Evolutionary conservation across 2,329 filamentous ascomycete species (phyloP), one percentile per base, ranked within the genome.

Genomic region (Xylariaceae sp.): DNA sequence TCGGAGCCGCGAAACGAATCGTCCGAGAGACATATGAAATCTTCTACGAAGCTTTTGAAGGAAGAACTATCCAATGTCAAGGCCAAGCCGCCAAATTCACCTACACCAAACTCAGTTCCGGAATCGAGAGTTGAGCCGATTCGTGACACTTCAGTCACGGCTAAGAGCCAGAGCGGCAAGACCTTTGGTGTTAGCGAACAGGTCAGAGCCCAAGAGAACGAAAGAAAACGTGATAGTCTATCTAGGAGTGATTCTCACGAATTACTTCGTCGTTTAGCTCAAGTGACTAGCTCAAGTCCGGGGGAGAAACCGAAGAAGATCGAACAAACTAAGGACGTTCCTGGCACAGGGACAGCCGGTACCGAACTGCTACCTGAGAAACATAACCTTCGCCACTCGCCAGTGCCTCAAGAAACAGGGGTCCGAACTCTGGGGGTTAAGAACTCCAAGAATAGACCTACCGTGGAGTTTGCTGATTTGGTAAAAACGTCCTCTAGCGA

Each of bases 381-480:
- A 19, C 56, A 36, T 36, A 61, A 61, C 15, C 47, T 46, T 18
- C 63, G 47, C 48, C 58, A 58, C 18, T 56, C 62, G 10, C 57
- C 57, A n/a, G 48, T 49, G 2, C 41, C 47, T 13, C 56, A 57
- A 41, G 62, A 64, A 44, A 62, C 65, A 41, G 62, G 46, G 53
- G 42, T 53, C 18, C 57, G 55, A 26, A 61, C 59, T 36, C 47
- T 57, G 45, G 65, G 64, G 16, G 53, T 56, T 66, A 70, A 65
- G 62, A 60, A 60, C 54, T 62, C 60, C 36, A 65, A 60, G 53
- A 66, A 68, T 52, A 59, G 61, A 26, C 74, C 72, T 18, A 73
- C 71, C 2, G 77, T 81, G 34, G 76, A 73, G 45, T 81, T 80
- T 61, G 66, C 69, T 5, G 74, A 74, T 30, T 62, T 81, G 37